phyloP scores from a whole-genome alignment of 805 yeast species.

The Nakazawaea molendinolei region DNA sequence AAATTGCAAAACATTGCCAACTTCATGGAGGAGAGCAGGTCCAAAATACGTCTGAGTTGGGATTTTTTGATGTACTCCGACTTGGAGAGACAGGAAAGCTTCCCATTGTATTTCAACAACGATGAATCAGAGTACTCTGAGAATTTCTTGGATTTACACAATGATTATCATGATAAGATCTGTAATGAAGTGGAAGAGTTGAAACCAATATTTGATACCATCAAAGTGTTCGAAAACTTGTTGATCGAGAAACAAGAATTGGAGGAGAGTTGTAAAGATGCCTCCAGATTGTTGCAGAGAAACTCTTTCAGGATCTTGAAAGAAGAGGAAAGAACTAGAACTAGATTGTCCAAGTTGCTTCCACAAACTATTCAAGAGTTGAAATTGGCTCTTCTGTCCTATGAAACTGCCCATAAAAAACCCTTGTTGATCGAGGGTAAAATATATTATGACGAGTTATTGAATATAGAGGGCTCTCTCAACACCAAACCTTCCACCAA shows the following conservation, averaged over 20 bases:
- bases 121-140: slow-evolving; percentile 46
- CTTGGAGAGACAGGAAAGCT: slow-evolving; percentile 42
- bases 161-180: slow-evolving; percentile 49
- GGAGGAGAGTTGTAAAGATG: slow-evolving; percentile 67
- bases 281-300: slow-evolving; percentile 69
- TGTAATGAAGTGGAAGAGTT: slow-evolving; percentile 42
- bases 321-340: slow-evolving; percentile 74
- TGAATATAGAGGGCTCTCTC: slow-evolving; percentile 25
- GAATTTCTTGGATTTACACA: slow-evolving; percentile 53
- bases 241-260: slow-evolving; percentile 55
- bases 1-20: slow-evolving; percentile 61
- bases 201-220: slow-evolving; percentile 48
- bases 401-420: slow-evolving; percentile 35
- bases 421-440: slow-evolving; percentile 41
- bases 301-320: slow-evolving; percentile 73
- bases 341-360: slow-evolving; percentile 55
- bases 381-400: slow-evolving; percentile 37
- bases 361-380: slow-evolving; percentile 58
- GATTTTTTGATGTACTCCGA: slow-evolving; percentile 49
- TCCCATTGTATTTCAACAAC: slow-evolving; percentile 28
- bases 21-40: slow-evolving; percentile 58
- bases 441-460: slow-evolving; percentile 34
- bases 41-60: slow-evolving; percentile 58
- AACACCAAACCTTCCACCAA: slow-evolving; percentile 18
- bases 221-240: slow-evolving; percentile 48